These are phyloP conservation scores for Blumeriella jaapii DNA, from an alignment of 2,329 filamentous ascomycete species.

Conservation along the genomic window DNA sequence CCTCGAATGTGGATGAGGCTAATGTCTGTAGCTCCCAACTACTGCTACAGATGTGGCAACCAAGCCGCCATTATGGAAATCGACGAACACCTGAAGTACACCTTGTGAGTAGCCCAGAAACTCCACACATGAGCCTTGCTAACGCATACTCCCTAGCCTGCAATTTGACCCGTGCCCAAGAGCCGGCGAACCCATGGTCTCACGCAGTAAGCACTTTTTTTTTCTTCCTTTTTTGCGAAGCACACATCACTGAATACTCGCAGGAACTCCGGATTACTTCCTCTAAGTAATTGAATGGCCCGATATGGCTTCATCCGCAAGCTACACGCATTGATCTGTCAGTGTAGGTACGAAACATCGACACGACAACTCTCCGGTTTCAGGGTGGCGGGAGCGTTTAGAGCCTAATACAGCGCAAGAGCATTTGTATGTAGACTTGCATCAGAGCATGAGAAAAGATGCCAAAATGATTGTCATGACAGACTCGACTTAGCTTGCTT, in stretches of 20 bases:
- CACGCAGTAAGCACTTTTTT: constrained; percentile 73
- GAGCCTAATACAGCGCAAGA: constrained; percentile 3
- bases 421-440: constrained; percentile 25
- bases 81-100: constrained; percentile 98
- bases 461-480: constrained; percentile 18
- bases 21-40: constrained; percentile 58
- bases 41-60: constrained; percentile 98
- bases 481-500: no score
- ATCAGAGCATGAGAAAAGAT: constrained; percentile 24
- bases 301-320: no score
- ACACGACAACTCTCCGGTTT: constrained; percentile 7
- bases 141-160: constrained; percentile 55
- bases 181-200: constrained; percentile 97
- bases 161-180: constrained; percentile 98
- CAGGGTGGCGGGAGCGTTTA: constrained; percentile 9
- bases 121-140: constrained; percentile 14
- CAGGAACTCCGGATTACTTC: constrained; percentile 94
- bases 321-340: constrained; percentile 20
- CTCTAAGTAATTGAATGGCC: constrained; percentile 45
- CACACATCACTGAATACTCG: constrained; percentile 6
- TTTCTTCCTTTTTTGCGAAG: constrained; percentile 11
- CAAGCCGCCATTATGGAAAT: constrained; percentile 99
- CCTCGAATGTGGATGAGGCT: constrained; percentile 14
- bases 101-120: constrained; percentile 60
- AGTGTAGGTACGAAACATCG: constrained; percentile 14